Evolutionary conservation across 2,329 filamentous ascomycete genomes (phyloP).

Genomic region (Aspergillus novofumigatus): DNA sequence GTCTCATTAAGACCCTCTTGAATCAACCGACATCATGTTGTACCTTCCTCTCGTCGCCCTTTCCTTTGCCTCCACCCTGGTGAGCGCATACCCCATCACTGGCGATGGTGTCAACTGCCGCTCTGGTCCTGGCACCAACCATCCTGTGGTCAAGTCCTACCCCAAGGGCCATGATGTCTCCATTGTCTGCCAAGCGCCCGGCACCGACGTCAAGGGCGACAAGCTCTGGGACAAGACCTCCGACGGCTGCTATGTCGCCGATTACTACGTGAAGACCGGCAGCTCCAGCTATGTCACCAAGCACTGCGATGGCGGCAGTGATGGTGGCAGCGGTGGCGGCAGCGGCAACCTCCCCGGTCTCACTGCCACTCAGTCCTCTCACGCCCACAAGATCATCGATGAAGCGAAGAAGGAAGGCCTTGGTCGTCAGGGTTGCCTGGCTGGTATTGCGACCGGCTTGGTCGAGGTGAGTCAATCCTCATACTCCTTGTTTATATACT

Average conservation of each 20-base stretch:
- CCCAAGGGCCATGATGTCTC: conserved; percentile 8
- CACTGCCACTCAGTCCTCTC: conserved; percentile 13
- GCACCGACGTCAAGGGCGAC: conserved; percentile 15
- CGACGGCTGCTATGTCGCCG: conserved; percentile 23
- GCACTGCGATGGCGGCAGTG: conserved; percentile 1
- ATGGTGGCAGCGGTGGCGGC: neutral
- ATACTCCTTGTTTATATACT: neutral
- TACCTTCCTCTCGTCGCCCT: neutral
- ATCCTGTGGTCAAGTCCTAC: conserved; percentile 13
- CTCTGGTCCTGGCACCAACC: conserved; percentile 16
- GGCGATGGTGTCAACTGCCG: conserved; percentile 18
- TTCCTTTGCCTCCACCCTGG: conserved; percentile 4
- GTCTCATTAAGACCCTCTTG: neutral
- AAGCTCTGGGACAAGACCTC: conserved; percentile 22
- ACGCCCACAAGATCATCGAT: conserved; percentile 16
- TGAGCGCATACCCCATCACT: conserved; percentile 17
- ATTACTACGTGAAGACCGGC: conserved; percentile 26
- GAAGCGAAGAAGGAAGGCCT: conserved; percentile 15
- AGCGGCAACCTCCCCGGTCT: conserved; percentile 14
- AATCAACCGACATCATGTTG: neutral
- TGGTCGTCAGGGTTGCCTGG: conserved; percentile 16
- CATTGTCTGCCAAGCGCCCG: conserved; percentile 13
- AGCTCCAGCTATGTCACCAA: conserved; percentile 1
- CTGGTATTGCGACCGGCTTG: conserved; percentile 18
- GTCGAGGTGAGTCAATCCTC: conserved; percentile 12